Percentiles rank a stretch among this genome's conserved stretches.
Evolutionary conservation across 1,284 basidiomycete genomes (phyloP).

Genomic region (Cerrena zonata): DNA sequence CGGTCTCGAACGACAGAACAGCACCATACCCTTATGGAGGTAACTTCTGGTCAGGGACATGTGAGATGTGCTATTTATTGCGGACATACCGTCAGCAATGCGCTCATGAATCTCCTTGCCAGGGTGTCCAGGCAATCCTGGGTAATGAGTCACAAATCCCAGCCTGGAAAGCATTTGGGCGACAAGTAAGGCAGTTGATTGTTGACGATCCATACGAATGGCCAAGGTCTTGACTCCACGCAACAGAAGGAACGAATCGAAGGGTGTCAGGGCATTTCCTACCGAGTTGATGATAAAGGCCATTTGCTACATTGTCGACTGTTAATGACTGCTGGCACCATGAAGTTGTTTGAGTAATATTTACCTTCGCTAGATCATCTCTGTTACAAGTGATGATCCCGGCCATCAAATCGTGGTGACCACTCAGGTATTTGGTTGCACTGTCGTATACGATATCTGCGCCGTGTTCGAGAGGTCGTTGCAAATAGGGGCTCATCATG

Average conservation of each 20-base stretch:
- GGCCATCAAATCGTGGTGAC: constrained; percentile 99
- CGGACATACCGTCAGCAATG: constrained; percentile 73
- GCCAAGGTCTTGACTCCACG: constrained; percentile 96
- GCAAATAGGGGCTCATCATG: constrained; percentile 99
- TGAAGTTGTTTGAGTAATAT: too few species aligned
- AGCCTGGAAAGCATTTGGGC: constrained; percentile 83
- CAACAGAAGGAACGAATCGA: constrained; percentile 92
- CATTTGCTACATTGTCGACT: constrained; percentile 52
- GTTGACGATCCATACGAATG: constrained; percentile 93
- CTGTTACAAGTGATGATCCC: constrained; percentile 89
- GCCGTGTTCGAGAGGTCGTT: constrained; percentile 91
- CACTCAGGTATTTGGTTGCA: constrained; percentile 95
- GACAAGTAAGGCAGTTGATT: constrained; percentile 77
- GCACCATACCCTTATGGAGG: constrained; percentile 59
- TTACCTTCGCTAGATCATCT: constrained; percentile 83
- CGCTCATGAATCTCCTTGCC: constrained; percentile 82
- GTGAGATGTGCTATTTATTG: too few species aligned
- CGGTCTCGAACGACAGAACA: constrained; percentile 92
- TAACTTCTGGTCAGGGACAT: neutral
- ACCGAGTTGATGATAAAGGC: constrained; percentile 93
- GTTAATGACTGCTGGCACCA: too few species aligned
- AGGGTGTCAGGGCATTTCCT: constrained; percentile 93
- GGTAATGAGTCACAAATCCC: constrained; percentile 93
- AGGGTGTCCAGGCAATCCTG: constrained; percentile 82
- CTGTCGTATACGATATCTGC: constrained; percentile 98